A percentile compares a stretch with the other conserved stretches of the same genome.
Evolutionary conservation across 2,329 filamentous ascomycete species (phyloP).

Genomic region (Colletotrichum noveboracense): DNA sequence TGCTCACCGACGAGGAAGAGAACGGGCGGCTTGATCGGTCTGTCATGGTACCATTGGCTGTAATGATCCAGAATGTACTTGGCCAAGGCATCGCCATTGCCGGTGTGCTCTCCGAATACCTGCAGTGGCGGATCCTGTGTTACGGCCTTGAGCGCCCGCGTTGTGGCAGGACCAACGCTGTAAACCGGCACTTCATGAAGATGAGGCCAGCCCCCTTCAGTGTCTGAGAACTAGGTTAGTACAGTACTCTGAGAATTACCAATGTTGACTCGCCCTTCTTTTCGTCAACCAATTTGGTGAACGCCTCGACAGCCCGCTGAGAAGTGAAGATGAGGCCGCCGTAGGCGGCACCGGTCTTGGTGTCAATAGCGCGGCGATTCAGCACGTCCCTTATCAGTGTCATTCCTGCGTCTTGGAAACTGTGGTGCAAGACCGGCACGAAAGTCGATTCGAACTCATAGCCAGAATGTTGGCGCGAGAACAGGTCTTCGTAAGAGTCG

Average conservation of each 20-base stretch:
- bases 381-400: slow-evolving; percentile 58
- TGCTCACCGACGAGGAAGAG: slow-evolving; percentile 92
- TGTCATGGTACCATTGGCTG: slow-evolving; percentile 51
- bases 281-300: slow-evolving; percentile 66
- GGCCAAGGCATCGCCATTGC: slow-evolving; percentile 83
- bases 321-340: slow-evolving; percentile 86
- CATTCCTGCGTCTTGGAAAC: slow-evolving; percentile 66
- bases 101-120: slow-evolving; percentile 81
- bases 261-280: slow-evolving; percentile 41
- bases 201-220: slow-evolving; percentile 49
- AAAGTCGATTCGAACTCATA: slow-evolving; percentile 67
- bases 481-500: slow-evolving; percentile 76
- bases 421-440: slow-evolving; percentile 78
- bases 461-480: slow-evolving; percentile 50
- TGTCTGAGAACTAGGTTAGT: slow-evolving; percentile 20
- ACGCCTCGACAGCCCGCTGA: slow-evolving; percentile 82
- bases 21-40: slow-evolving; percentile 62
- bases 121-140: slow-evolving; percentile 55
- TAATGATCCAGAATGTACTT: slow-evolving; percentile 83
- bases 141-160: slow-evolving; percentile 70
- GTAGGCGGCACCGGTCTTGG: slow-evolving; percentile 49
- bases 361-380: slow-evolving; percentile 43
- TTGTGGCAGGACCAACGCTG: slow-evolving; percentile 82
- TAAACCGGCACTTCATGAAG: slow-evolving; percentile 69
- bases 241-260: neutral